Percentiles rank a stretch among this genome's conserved stretches.
Conservation (phyloP, 75 land plant genomes). For the Azolla pinnata region DNA sequence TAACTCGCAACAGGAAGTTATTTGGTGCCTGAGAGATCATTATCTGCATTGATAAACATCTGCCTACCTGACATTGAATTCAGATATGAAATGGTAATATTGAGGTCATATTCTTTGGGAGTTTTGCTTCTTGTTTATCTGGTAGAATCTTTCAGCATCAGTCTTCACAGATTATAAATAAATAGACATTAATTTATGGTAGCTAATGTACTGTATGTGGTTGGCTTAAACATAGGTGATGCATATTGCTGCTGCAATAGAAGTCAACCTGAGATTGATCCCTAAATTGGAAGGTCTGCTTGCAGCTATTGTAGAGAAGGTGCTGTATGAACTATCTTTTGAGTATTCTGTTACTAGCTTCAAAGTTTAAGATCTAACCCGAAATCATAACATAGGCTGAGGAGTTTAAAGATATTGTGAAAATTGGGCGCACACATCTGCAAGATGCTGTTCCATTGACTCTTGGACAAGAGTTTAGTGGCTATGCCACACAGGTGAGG, state of each 20-base stretch:
- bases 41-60: too few relatives aligned
- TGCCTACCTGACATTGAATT: too few relatives aligned
- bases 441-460: constrained; percentile 97
- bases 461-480: constrained; percentile 96
- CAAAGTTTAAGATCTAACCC: background rate
- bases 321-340: constrained; percentile 1
- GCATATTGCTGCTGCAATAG: constrained; percentile 91
- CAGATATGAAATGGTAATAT: too few relatives aligned
- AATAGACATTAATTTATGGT: too few relatives aligned
- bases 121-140: too few relatives aligned
- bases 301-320: constrained; percentile 39
- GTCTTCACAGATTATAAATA: too few relatives aligned
- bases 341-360: too few relatives aligned
- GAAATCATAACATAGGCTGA: constrained; percentile 24
- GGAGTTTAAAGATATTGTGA: constrained; percentile 83
- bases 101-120: too few relatives aligned
- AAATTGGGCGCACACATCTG: constrained; percentile 96
- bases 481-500: constrained; percentile 73
- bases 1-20: too few relatives aligned
- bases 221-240: constrained; percentile 72
- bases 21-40: too few relatives aligned
- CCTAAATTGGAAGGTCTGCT: constrained; percentile 68
- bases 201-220: background rate
- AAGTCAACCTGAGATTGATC: constrained; percentile 68
- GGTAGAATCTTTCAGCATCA: too few relatives aligned